phyloP scores from a whole-genome alignment of 2,329 filamentous ascomycete genomes.

The Fusarium tricinctum region DNA sequence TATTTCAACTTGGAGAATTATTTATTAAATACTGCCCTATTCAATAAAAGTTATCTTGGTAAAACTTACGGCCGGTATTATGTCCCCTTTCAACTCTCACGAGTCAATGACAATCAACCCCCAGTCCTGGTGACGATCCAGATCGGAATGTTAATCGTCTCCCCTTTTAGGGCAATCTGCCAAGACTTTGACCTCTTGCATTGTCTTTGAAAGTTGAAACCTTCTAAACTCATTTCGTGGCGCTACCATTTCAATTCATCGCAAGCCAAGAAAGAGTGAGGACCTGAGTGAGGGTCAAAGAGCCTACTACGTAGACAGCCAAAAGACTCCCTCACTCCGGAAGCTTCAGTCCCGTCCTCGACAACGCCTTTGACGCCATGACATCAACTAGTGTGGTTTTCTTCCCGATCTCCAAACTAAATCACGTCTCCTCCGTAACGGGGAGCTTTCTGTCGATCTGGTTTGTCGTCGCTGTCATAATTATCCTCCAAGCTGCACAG shows the following conservation, averaged over 20 bases:
- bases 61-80: too few relatives aligned
- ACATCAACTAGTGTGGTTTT: slow-evolving; percentile 33
- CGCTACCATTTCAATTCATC: slow-evolving; percentile 25
- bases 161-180: slow-evolving; percentile 24
- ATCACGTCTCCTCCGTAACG: slow-evolving; percentile 8
- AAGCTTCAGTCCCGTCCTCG: slow-evolving; percentile 21
- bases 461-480: slow-evolving; percentile 10
- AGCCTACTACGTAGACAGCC: too few relatives aligned
- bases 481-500: slow-evolving; percentile 2
- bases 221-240: slow-evolving; percentile 29
- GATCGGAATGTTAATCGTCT: slow-evolving; percentile 41
- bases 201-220: slow-evolving; percentile 12
- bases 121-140: slow-evolving; percentile 27
- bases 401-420: slow-evolving; percentile 23
- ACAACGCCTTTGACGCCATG: slow-evolving; percentile 34
- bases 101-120: slow-evolving; percentile 39
- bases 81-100: not conserved
- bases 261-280: not conserved
- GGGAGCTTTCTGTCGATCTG: slow-evolving; percentile 32
- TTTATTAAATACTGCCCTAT: too few relatives aligned
- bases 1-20: too few relatives aligned
- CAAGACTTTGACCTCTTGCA: slow-evolving; percentile 20
- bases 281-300: not conserved
- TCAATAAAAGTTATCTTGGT: too few relatives aligned
- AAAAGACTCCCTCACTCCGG: slow-evolving; percentile 23